Conservation (phyloP, 352 stramenopile species). For the Phytophthora fragariae region DNA sequence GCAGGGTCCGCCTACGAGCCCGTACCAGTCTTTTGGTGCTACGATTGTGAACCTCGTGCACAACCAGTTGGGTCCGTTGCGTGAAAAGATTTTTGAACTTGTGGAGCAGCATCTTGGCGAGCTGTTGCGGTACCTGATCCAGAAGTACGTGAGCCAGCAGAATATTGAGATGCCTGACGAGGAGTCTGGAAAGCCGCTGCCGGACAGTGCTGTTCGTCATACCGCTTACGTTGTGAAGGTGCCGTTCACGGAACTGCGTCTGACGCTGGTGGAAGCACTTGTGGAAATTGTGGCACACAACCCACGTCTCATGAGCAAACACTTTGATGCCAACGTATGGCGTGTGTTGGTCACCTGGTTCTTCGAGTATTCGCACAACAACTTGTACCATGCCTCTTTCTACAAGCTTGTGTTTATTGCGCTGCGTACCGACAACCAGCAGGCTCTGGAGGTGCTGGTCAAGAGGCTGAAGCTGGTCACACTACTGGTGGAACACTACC, state of each 20-base stretch:
- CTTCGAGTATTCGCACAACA: conserved; percentile 93
- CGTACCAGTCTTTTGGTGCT: conserved; percentile 86
- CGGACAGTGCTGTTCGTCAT: conserved; percentile 74
- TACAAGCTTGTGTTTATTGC: conserved; percentile 92
- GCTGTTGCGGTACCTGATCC: conserved; percentile 74
- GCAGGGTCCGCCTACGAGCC: conserved; percentile 76
- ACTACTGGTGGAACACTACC: conserved; percentile 85
- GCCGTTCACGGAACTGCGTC: conserved; percentile 90
- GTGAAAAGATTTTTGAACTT: conserved; percentile 75
- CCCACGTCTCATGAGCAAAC: conserved; percentile 65
- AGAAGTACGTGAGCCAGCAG: conserved; percentile 84
- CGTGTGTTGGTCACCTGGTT: conserved; percentile 90
- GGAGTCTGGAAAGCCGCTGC: conserved; percentile 63
- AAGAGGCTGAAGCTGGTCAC: conserved; percentile 92
- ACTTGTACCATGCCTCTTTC: conserved; percentile 91
- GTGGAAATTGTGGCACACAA: conserved; percentile 89
- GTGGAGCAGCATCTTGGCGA: conserved; percentile 72
- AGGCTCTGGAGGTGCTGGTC: conserved; percentile 81
- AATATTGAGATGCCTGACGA: conserved; percentile 77
- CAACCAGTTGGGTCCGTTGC: conserved; percentile 80
- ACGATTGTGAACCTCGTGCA: conserved; percentile 88
- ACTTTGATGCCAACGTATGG: conserved; percentile 89
- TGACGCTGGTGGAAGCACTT: conserved; percentile 87
- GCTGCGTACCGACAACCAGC: conserved; percentile 85
- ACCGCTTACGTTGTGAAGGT: conserved; percentile 90